These are phyloP conservation scores for Proliferodiscus dingleyae DNA, from an alignment of 2,329 filamentous ascomycete species.

Conservation along the genomic window DNA sequence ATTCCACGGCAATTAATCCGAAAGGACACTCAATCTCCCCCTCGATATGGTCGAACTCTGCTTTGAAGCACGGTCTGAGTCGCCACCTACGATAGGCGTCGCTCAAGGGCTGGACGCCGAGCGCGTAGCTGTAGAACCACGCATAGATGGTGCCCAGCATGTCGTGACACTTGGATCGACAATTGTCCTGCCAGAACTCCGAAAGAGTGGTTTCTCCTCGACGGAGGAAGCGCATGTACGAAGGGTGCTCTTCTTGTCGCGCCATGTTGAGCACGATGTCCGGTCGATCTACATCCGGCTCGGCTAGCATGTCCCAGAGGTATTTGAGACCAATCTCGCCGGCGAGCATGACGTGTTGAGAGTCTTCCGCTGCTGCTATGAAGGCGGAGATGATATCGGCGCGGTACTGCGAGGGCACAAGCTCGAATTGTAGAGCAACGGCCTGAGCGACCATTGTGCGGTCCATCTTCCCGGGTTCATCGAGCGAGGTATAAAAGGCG, in stretches of 20 bases:
- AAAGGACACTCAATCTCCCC: constrained; percentile 38
- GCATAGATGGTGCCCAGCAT: constrained; percentile 46
- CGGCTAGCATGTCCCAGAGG: constrained; percentile 19
- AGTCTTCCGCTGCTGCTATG: no score
- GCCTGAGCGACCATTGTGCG: no score
- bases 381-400: no score
- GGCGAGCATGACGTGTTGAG: no score
- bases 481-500: constrained; percentile 33
- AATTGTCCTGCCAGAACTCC: constrained; percentile 42
- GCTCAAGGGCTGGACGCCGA: constrained; percentile 22
- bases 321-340: no score
- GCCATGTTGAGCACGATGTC: constrained; percentile 40
- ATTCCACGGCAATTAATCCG: constrained; percentile 14
- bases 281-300: constrained; percentile 37
- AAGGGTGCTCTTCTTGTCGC: constrained; percentile 43
- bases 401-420: no score
- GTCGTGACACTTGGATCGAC: constrained; percentile 42
- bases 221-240: constrained; percentile 37
- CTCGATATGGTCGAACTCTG: constrained; percentile 37
- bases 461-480: no score
- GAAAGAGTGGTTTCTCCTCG: constrained; percentile 40
- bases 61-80: constrained; percentile 17
- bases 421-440: no score
- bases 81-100: no score
- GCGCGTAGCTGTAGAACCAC: constrained; percentile 41